Conservation (phyloP, 2,329 filamentous ascomycete genomes). For the Fusarium sp. region DNA sequence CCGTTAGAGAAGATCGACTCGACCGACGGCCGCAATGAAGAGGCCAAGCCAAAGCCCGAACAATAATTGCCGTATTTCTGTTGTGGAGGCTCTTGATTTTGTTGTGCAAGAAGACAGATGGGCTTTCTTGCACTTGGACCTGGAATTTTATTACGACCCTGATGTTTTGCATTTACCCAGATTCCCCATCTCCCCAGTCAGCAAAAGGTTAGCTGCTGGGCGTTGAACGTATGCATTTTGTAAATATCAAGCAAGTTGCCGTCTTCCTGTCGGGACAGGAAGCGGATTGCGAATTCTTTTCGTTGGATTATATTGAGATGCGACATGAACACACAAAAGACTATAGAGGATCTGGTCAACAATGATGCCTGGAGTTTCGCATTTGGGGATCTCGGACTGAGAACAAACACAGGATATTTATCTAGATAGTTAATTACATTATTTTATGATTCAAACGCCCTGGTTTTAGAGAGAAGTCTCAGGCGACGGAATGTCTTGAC, state of each 20-base stretch:
- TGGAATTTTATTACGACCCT: slow-evolving; percentile 22
- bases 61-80: slow-evolving; percentile 12
- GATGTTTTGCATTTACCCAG: slow-evolving; percentile 22
- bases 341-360: slow-evolving; percentile 30
- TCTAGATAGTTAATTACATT: slow-evolving; percentile 37
- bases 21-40: slow-evolving; percentile 19
- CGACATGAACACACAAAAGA: slow-evolving; percentile 30
- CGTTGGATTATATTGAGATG: slow-evolving; percentile 33
- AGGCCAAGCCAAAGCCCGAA: slow-evolving; percentile 12
- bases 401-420: slow-evolving; percentile 4
- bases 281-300: slow-evolving; percentile 15
- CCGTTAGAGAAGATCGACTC: slow-evolving; percentile 35
- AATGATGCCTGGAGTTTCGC: slow-evolving; percentile 32
- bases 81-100: neutral
- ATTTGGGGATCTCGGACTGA: slow-evolving; percentile 32
- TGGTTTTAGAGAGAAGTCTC: neutral
- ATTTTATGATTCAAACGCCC: slow-evolving; percentile 3
- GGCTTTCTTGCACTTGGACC: slow-evolving; percentile 11
- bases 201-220: slow-evolving; percentile 13
- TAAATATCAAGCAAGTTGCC: slow-evolving; percentile 33
- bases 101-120: neutral
- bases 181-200: slow-evolving; percentile 26
- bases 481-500: neutral
- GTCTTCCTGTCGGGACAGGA: slow-evolving; percentile 37
- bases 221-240: slow-evolving; percentile 35